These are phyloP conservation scores for Arabidopsis suecica DNA, from an alignment of 345 rosid species.

Conservation along the genomic window DNA sequence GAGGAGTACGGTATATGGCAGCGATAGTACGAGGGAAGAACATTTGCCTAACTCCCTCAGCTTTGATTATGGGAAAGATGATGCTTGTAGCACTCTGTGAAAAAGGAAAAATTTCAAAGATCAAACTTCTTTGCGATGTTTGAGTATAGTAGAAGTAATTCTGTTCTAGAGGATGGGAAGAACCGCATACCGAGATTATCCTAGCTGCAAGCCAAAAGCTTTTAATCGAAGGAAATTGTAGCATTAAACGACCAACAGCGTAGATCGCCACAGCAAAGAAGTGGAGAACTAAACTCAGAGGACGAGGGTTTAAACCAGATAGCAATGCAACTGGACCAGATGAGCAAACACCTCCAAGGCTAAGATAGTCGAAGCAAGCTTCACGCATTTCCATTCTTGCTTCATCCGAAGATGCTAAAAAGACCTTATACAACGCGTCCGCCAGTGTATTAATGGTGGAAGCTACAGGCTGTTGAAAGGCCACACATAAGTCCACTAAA, in stretches of 20 bases:
- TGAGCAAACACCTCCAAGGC: slow-evolving; percentile 49
- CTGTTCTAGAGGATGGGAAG: not conserved
- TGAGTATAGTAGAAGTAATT: not conserved
- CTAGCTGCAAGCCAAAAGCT: slow-evolving; percentile 45
- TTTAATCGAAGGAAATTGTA: slow-evolving; percentile 48
- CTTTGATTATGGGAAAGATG: slow-evolving; percentile 55
- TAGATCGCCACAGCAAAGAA: slow-evolving; percentile 47
- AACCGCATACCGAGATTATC: slow-evolving; percentile 42
- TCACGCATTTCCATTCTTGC: slow-evolving; percentile 46
- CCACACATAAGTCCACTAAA: not conserved
- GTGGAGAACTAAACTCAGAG: slow-evolving; percentile 44
- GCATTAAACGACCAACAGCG: slow-evolving; percentile 42
- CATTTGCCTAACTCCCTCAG: slow-evolving; percentile 58
- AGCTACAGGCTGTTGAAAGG: slow-evolving; percentile 42
- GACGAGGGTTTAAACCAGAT: slow-evolving; percentile 50
- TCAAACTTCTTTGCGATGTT: not conserved
- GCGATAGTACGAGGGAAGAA: slow-evolving; percentile 48
- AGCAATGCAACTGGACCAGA: slow-evolving; percentile 48
- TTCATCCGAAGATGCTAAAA: slow-evolving; percentile 42
- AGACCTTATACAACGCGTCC: slow-evolving; percentile 41
- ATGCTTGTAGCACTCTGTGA: slow-evolving; percentile 55
- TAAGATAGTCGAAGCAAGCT: slow-evolving; percentile 50
- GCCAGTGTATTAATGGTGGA: slow-evolving; percentile 56
- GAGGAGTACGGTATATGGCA: slow-evolving; percentile 39
- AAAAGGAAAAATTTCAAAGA: not conserved